Evolutionary conservation across 106 monocot genomes (phyloP).

Genomic region (Dendrobium catenatum): DNA sequence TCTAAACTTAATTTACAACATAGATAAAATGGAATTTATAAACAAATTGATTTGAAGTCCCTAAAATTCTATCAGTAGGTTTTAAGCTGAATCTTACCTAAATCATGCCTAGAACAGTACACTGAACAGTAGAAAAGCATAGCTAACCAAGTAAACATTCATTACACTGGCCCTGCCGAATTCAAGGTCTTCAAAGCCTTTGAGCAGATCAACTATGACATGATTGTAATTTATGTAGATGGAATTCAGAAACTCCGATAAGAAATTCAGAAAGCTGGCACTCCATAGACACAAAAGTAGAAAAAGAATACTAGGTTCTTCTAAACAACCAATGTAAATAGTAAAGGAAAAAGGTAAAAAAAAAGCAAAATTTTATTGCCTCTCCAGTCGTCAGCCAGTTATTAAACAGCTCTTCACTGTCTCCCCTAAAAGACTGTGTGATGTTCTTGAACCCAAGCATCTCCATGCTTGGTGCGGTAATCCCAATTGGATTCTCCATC

Average conservation of each 20-base stretch:
- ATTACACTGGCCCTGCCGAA: not conserved
- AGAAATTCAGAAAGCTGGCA: not conserved
- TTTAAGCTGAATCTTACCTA: no score
- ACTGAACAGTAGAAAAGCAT: no score
- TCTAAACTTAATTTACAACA: no score
- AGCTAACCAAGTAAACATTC: not conserved
- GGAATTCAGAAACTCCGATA: not conserved
- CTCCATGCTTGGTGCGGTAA: conserved; percentile 55
- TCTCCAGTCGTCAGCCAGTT: conserved; percentile 58
- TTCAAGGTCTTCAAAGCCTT: not conserved
- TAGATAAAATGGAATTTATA: no score
- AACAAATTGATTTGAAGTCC: no score
- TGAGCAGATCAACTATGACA: not conserved
- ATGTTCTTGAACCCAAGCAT: conserved; percentile 61
- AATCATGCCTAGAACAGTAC: no score
- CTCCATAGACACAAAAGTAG: not conserved
- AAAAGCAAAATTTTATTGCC: conserved; percentile 29
- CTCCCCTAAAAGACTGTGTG: conserved; percentile 39
- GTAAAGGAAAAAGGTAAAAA: not conserved
- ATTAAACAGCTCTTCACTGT: conserved; percentile 66
- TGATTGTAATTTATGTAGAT: not conserved
- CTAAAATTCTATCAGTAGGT: no score
- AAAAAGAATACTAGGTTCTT: not conserved
- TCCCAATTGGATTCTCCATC: conserved; percentile 49
- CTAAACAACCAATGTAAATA: not conserved